Conservation (phyloP, 1,284 basidiomycete species). For the Porphyrellus sp. region DNA sequence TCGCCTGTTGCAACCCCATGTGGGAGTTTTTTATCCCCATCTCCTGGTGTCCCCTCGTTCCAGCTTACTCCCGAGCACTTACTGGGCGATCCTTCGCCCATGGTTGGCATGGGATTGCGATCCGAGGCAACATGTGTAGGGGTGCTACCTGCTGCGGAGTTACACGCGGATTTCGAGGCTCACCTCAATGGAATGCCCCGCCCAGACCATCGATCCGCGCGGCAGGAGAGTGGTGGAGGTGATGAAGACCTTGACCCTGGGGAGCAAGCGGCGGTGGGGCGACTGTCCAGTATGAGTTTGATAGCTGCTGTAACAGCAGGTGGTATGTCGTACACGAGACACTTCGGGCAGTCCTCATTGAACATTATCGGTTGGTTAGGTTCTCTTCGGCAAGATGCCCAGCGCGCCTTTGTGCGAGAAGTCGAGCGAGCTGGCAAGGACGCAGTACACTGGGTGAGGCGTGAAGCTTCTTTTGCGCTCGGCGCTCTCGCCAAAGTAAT, state of each 20-base stretch:
- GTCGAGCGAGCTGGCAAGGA: conserved; percentile 79
- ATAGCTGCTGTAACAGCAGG: conserved; percentile 82
- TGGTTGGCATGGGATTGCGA: conserved; percentile 13
- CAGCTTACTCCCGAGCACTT: conserved; percentile 21
- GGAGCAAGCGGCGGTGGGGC: conserved; percentile 80
- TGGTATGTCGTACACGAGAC: conserved; percentile 43
- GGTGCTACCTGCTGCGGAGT: conserved; percentile 9
- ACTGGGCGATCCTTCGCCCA: conserved; percentile 15
- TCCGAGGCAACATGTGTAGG: conserved; percentile 19
- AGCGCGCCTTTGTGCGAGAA: conserved; percentile 74
- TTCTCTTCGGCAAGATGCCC: conserved; percentile 58
- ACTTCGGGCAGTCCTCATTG: conserved; percentile 3
- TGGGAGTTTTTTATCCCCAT: conserved; percentile 16
- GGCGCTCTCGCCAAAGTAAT: conserved; percentile 86
- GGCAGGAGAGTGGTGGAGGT: conserved; percentile 19
- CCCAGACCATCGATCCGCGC: conserved; percentile 13
- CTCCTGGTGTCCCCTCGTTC: conserved; percentile 16
- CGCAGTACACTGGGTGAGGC: conserved; percentile 78
- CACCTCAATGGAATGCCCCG: conserved; percentile 17
- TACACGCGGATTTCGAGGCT: conserved; percentile 7
- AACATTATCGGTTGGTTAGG: conserved; percentile 40
- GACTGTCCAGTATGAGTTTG: conserved; percentile 89
- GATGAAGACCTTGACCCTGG: conserved; percentile 39
- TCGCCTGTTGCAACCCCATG: conserved; percentile 13
- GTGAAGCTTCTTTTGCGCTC: conserved; percentile 88